phyloP scores from a whole-genome alignment of 768 basidiomycete genomes.

The Suillus tomentosus region DNA sequence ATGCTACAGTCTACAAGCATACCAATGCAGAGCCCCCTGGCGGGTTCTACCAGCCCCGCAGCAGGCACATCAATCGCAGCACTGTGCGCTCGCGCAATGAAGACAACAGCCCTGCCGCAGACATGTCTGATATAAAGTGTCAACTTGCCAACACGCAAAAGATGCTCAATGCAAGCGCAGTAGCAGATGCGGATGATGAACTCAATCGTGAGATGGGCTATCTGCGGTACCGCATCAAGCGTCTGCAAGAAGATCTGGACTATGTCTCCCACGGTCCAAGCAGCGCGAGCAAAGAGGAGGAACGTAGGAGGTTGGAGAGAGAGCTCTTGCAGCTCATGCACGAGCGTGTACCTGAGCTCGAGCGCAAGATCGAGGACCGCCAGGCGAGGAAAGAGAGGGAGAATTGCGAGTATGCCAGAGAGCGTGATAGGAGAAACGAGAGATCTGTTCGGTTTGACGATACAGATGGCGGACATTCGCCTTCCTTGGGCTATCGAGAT shows the following conservation, averaged over 20 bases:
- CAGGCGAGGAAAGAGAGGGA: constrained; percentile 79
- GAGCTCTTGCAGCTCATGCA: constrained; percentile 89
- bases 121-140: constrained; percentile 86
- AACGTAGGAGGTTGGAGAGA: constrained; percentile 82
- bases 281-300: constrained; percentile 76
- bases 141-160: constrained; percentile 77
- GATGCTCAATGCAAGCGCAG: constrained; percentile 73
- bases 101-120: constrained; percentile 58
- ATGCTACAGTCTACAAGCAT: constrained; percentile 94
- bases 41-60: constrained; percentile 76
- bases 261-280: constrained; percentile 78
- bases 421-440: constrained; percentile 84
- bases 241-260: constrained; percentile 91
- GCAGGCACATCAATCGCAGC: constrained; percentile 84
- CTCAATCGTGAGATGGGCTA: constrained; percentile 91
- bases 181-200: constrained; percentile 78
- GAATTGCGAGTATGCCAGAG: constrained; percentile 73
- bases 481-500: constrained; percentile 35
- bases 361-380: constrained; percentile 76
- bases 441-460: constrained; percentile 71
- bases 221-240: constrained; percentile 78
- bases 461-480: constrained; percentile 35
- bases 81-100: constrained; percentile 76
- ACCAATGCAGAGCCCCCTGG: constrained; percentile 58
- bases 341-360: constrained; percentile 88